Conservation (phyloP, 441 rosid genomes). For the Bruguiera hainesii region DNA sequence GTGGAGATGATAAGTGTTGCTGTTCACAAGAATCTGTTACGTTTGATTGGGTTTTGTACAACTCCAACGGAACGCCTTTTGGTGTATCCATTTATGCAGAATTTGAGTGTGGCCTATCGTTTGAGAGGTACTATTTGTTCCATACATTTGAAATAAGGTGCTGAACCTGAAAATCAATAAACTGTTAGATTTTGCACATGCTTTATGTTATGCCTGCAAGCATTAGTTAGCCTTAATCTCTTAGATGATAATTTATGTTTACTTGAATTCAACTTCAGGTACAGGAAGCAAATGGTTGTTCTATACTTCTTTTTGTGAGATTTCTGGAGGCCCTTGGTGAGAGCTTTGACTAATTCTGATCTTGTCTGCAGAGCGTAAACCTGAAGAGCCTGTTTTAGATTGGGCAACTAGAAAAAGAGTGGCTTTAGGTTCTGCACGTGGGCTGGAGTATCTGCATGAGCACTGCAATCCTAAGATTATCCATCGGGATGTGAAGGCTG, state of each 20-base stretch:
- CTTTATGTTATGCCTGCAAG: no score
- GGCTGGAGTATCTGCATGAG: conserved; percentile 91
- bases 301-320: no score
- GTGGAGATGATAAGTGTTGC: conserved; percentile 97
- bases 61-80: conserved; percentile 85
- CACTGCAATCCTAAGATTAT: conserved; percentile 97
- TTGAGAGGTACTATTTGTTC: conserved; percentile 55
- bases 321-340: background rate
- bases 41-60: conserved; percentile 89
- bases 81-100: conserved; percentile 93
- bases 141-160: background rate
- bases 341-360: conserved; percentile 8
- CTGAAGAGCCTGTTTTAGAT: conserved; percentile 61
- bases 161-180: background rate
- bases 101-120: conserved; percentile 83
- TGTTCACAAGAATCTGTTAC: conserved; percentile 78
- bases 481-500: conserved; percentile 94
- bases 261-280: no score
- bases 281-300: no score
- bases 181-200: no score
- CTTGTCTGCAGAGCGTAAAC: conserved; percentile 58
- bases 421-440: conserved; percentile 88
- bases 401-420: conserved; percentile 80
- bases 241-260: no score
- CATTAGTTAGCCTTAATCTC: no score